These are phyloP conservation scores for Saturnispora saitoi DNA, from an alignment of 805 yeast genomes.

Conservation along the genomic window DNA sequence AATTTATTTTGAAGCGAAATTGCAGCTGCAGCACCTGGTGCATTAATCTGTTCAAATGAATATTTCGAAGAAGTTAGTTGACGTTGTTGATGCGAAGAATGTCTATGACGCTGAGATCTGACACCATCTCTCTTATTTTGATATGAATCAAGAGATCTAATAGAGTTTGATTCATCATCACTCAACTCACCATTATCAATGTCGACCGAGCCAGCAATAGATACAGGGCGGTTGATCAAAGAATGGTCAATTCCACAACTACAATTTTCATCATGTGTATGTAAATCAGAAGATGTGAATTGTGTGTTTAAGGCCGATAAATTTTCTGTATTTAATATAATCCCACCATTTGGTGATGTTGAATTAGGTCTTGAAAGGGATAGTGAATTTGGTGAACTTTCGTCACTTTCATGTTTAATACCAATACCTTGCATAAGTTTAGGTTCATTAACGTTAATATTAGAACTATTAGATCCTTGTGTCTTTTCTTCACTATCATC, in stretches of 20 bases:
- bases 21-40: constrained; percentile 71
- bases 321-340: constrained; percentile 24
- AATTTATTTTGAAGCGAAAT: constrained; percentile 42
- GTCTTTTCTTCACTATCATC: neutral
- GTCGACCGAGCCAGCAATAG: constrained; percentile 54
- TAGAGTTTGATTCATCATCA: constrained; percentile 35
- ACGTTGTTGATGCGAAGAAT: constrained; percentile 15
- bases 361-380: neutral
- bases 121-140: neutral
- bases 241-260: constrained; percentile 47
- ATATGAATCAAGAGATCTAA: neutral
- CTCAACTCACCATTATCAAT: constrained; percentile 39
- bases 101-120: neutral
- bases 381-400: neutral
- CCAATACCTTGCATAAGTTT: neutral
- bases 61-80: constrained; percentile 14
- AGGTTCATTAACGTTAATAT: neutral
- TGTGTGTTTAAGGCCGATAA: constrained; percentile 23
- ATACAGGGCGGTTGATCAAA: constrained; percentile 55
- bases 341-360: neutral
- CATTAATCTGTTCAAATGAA: constrained; percentile 57
- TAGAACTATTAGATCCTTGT: neutral
- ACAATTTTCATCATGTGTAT: constrained; percentile 44
- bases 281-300: constrained; percentile 25
- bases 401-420: neutral